Base-by-base conservation (phyloP, 441 rosid genomes). In the Erodium texanum region DNA sequence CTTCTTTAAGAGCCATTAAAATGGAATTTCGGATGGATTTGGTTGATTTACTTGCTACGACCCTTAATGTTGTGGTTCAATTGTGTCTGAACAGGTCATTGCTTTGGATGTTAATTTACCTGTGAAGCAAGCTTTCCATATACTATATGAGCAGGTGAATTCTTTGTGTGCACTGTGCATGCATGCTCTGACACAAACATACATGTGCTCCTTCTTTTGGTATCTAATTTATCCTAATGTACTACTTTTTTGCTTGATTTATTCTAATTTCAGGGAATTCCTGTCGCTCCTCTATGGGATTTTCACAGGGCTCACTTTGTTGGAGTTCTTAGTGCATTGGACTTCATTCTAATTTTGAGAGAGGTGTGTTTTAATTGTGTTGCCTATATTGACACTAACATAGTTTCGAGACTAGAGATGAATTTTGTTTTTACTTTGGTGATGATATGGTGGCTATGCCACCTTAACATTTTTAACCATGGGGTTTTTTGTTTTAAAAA, bases 251-350 rank as follows among this genome's bases (percentile, higher is more conserved):
- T 24, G 4, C 65, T 62, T 61, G 18, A 24, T 19, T 24, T 6
- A 14, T 12, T 15, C 76, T 74, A 29, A 71, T 83, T 83, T 75
- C 81, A 86, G 91, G 88, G 85, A 56, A 81, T 86, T 67, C 80
- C 84, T 32, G 24, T 81, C 29, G 91, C 88, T 77, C 91, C 91
- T 43, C 87, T 86, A 7, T 86, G 91, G 91, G 88, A 86, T 71
- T 76, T 80, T 41, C 63, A 58, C 64, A 80, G 67, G 76, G 83
- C 86, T 69, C 84, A 72, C 70, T 84, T 86, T 74, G 80, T 86
- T 67, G 91, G 88, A 62, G 87, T 86, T 65, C 82, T 86, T 66
- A 81, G 83, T 66, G 87, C 82, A 34, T 69, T 76, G 71, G 91
- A 86, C 74, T 86, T 86, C 68, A 84, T 86, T 69, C 74, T 86